Conservation (phyloP, 2,329 filamentous ascomycete species). For the Colletotrichum sp. region DNA sequence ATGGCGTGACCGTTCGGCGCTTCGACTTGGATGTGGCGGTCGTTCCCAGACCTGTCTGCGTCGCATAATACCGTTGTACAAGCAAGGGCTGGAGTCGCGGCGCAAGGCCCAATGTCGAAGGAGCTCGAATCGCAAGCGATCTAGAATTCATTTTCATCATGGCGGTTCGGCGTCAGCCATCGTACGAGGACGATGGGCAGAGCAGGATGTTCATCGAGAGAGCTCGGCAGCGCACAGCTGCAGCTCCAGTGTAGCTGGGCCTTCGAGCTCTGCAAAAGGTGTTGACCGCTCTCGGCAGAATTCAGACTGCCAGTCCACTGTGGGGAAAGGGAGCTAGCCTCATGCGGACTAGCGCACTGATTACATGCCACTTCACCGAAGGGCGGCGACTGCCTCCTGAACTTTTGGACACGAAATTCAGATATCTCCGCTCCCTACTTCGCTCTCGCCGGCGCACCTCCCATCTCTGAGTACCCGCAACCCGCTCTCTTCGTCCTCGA, state of each 20-base stretch:
- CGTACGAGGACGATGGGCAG: constrained; percentile 24
- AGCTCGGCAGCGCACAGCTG: constrained; percentile 4
- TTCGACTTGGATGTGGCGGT: constrained; percentile 47
- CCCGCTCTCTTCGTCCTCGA: not conserved
- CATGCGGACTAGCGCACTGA: not conserved
- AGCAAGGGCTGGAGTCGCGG: constrained; percentile 40
- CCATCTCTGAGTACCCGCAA: constrained; percentile 2
- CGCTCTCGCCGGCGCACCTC: constrained; percentile 4
- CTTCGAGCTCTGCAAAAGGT: constrained; percentile 3
- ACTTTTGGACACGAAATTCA: constrained; percentile 24
- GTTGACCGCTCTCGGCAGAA: constrained; percentile 45
- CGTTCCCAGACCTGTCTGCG: constrained; percentile 53
- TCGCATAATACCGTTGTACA: constrained; percentile 60
- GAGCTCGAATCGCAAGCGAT: constrained; percentile 39
- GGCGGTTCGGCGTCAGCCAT: constrained; percentile 46
- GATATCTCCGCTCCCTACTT: constrained; percentile 14
- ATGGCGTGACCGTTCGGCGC: constrained; percentile 77
- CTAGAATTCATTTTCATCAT: constrained; percentile 52
- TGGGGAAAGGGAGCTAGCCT: constrained; percentile 6
- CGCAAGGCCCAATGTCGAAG: constrained; percentile 25
- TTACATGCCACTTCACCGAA: constrained; percentile 24
- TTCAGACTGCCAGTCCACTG: constrained; percentile 14
- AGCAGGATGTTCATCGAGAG: not conserved
- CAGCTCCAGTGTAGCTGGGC: constrained; percentile 6
- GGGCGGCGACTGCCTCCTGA: constrained; percentile 22